Evolutionary conservation across 1,284 basidiomycete genomes (phyloP), one percentile per base, ranked within the genome.

Genomic region (Papiliotrema terrestris): DNA sequence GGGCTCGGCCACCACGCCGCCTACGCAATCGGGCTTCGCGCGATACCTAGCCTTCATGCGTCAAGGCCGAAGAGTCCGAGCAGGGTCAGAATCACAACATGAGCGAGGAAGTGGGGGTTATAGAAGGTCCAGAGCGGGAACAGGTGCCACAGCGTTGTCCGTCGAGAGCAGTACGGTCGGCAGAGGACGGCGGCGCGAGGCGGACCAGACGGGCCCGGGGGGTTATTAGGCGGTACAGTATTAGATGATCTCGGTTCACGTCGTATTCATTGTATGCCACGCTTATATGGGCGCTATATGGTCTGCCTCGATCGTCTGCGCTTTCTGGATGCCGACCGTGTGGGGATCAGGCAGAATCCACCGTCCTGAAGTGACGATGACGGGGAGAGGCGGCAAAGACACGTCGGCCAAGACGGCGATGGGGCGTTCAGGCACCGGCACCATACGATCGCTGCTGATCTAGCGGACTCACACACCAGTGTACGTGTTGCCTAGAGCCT

Each of bases 11-110:
- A 32, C 56, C 32, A 53, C 42, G 41, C 62, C 59, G 35, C 63
- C 63, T n/a, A 68, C 60, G 19, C 46, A 59, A 36, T 59, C 56
- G 23, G 63, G 67, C 32, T 72, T 68, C 56, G 63, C 64, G 1
- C 64, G 70, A n/a, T 77, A 77, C 57, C 63, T 77, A 2, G 69
- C 68, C 1, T 72, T 73, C 41, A 74, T 76, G 62, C 51, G 70
- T 8, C 57, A 73, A 13, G 69, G 73, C 44, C 53, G 70, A 14
- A 32, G 29, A 32, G 29, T 11, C 29, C 29, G 29, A 11, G 11
- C 29, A 32, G 29, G 29, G 6, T 32, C 29, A 32, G 29, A 32
- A 32, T 32, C 29, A 11, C 29, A 32, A 11, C 5, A 32, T 11
- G 55, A 62, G 17, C 57, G 52, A 29, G 38, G 23, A 41, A 25